Evolutionary conservation across 192 early-diverging fungal genomes (phyloP).

Genomic region (Coemansia sp.): DNA sequence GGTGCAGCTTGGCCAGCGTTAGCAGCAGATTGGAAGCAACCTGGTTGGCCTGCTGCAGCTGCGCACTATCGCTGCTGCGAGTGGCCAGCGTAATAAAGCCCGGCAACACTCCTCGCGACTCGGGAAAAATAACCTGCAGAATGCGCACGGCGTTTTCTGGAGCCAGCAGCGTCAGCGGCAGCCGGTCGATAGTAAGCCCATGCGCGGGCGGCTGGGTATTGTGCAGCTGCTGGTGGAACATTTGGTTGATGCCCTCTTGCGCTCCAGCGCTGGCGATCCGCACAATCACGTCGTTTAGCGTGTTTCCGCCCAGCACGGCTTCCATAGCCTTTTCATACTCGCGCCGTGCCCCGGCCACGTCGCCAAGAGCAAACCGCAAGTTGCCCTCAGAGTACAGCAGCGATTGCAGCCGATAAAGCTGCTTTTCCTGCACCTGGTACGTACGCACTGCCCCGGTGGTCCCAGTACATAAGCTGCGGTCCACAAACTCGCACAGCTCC

Average conservation of each 20-base stretch:
- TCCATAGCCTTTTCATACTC: conserved; percentile 85
- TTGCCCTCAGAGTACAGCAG: conserved; percentile 87
- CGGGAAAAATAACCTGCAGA: conserved; percentile 56
- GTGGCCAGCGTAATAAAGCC: conserved; percentile 49
- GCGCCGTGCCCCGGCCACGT: conserved; percentile 64
- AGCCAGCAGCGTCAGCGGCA: conserved; percentile 61
- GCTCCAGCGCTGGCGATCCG: conserved; percentile 45
- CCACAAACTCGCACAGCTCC: conserved; percentile 77
- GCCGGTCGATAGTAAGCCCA: conserved; percentile 18
- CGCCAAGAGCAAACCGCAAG: conserved; percentile 72
- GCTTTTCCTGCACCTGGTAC: conserved; percentile 59
- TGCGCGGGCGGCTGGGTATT: conserved; percentile 24
- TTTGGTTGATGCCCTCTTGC: conserved; percentile 40
- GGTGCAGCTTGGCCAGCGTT: conserved; percentile 84
- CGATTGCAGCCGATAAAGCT: conserved; percentile 72
- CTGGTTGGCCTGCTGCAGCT: conserved; percentile 52
- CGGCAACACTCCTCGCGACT: conserved; percentile 67
- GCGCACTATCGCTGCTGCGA: conserved; percentile 47
- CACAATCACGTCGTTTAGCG: conserved; percentile 48
- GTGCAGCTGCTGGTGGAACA: conserved; percentile 42
- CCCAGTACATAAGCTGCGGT: conserved; percentile 55
- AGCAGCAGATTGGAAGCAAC: conserved; percentile 60
- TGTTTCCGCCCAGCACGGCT: conserved; percentile 60
- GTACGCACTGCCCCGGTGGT: conserved; percentile 9
- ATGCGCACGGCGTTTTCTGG: conserved; percentile 65